Conservation (phyloP, 768 basidiomycete species). For the Lentinula edodes region DNA sequence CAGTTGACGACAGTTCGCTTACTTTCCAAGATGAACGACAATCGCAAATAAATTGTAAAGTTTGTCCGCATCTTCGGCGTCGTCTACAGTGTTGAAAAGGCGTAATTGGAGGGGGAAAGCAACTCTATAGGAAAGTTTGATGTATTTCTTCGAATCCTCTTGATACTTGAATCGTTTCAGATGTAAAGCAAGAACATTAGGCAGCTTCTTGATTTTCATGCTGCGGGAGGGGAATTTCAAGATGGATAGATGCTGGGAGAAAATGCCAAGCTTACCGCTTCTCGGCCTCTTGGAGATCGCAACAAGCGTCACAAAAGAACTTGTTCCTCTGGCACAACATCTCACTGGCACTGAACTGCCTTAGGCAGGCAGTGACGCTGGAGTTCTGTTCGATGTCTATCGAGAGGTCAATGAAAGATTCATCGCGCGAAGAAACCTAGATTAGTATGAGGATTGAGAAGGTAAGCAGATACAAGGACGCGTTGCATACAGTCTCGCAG, state of each 20-base stretch:
- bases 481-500: conserved; percentile 81
- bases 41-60: conserved; percentile 94
- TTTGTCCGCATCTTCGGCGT: conserved; percentile 85
- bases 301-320: conserved; percentile 97
- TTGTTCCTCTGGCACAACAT: conserved; percentile 99
- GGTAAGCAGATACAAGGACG: conserved; percentile 3
- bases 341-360: conserved; percentile 95
- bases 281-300: conserved; percentile 96
- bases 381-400: conserved; percentile 99
- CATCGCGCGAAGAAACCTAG: conserved; percentile 88
- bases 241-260: not conserved
- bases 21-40: conserved; percentile 99
- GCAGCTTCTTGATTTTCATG: conserved; percentile 98
- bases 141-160: conserved; percentile 83
- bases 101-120: conserved; percentile 94
- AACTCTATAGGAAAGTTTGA: conserved; percentile 95
- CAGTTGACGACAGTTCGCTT: conserved; percentile 30
- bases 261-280: conserved; percentile 60
- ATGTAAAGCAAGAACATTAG: conserved; percentile 92
- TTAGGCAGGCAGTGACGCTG: conserved; percentile 90
- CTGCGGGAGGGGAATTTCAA: conserved; percentile 32
- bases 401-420: conserved; percentile 95
- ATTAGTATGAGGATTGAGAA: conserved; percentile 5
- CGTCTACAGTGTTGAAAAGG: conserved; percentile 95
- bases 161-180: conserved; percentile 99